Evolutionary conservation across 805 yeast species (phyloP).

Genomic region (Wickerhamomyces subpelliculosus): DNA sequence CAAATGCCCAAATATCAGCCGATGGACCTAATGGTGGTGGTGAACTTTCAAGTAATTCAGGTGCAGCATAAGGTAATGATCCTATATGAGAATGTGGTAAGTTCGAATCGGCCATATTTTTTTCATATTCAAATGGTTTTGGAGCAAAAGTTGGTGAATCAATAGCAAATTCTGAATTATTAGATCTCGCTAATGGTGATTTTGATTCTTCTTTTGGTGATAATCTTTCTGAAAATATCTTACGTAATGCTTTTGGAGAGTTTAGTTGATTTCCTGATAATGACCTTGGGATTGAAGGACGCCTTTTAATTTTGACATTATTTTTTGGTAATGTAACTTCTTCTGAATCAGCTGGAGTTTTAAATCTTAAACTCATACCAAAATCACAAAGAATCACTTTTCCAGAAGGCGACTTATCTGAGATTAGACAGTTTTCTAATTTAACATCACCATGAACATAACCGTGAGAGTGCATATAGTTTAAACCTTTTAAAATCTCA

Average conservation of each 20-base stretch:
- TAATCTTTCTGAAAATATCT: slow-evolving; percentile 20
- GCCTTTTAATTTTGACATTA: slow-evolving; percentile 11
- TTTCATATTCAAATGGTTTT: slow-evolving; percentile 9
- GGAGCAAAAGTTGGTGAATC: no score
- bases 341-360: slow-evolving; percentile 8
- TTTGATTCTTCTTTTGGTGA: slow-evolving; percentile 26
- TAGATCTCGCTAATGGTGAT: no score
- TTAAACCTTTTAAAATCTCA: slow-evolving; percentile 55
- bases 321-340: slow-evolving; percentile 23
- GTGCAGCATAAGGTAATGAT: slow-evolving; percentile 88
- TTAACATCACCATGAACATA: slow-evolving; percentile 72
- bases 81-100: slow-evolving; percentile 70
- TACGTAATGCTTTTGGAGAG: slow-evolving; percentile 11
- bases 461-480: slow-evolving; percentile 56
- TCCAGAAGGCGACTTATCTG: slow-evolving; percentile 32
- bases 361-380: slow-evolving; percentile 58
- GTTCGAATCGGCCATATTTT: slow-evolving; percentile 8
- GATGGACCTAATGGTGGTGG: slow-evolving; percentile 57
- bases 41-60: slow-evolving; percentile 64
- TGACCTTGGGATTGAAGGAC: slow-evolving; percentile 29
- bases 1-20: slow-evolving; percentile 90
- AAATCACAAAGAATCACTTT: slow-evolving; percentile 71
- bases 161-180: no score
- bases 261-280: slow-evolving; percentile 20
- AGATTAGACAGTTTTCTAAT: slow-evolving; percentile 62